Percentiles rank a stretch among this genome's conserved stretches.
Evolutionary conservation across 495 filamentous ascomycete species (phyloP).

Genomic region (Penicillium robsamsonii): DNA sequence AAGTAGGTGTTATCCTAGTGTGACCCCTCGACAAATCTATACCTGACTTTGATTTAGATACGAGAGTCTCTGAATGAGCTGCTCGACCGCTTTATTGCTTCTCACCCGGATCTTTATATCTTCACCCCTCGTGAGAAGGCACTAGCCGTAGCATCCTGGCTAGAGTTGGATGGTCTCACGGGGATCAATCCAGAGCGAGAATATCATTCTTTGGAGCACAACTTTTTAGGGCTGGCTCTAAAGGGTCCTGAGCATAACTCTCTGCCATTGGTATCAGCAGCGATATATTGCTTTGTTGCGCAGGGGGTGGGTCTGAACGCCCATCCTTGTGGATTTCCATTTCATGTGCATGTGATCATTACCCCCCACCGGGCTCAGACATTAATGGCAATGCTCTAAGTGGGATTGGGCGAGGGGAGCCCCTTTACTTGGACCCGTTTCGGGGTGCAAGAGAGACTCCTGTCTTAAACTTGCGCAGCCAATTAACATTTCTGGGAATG

Average conservation of each 20-base stretch:
- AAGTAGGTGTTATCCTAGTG: slow-evolving; percentile 46
- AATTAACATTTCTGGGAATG: slow-evolving; percentile 63
- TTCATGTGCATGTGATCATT: slow-evolving; percentile 75
- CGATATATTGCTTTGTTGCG: slow-evolving; percentile 69
- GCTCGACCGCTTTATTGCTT: slow-evolving; percentile 47
- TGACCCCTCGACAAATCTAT: not conserved
- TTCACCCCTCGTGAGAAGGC: slow-evolving; percentile 64
- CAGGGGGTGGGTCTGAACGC: slow-evolving; percentile 66
- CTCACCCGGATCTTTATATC: slow-evolving; percentile 49
- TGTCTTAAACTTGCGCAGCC: slow-evolving; percentile 53
- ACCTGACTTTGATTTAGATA: slow-evolving; percentile 46
- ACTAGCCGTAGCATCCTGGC: slow-evolving; percentile 60
- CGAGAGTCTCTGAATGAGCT: slow-evolving; percentile 60
- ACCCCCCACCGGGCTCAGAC: slow-evolving; percentile 55
- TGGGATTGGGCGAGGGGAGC: slow-evolving; percentile 40
- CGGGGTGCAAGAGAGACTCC: slow-evolving; percentile 64
- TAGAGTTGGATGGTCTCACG: slow-evolving; percentile 62
- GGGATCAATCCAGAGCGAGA: slow-evolving; percentile 61
- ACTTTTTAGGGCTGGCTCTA: slow-evolving; percentile 72
- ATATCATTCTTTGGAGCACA: slow-evolving; percentile 80
- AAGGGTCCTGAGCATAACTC: slow-evolving; percentile 62
- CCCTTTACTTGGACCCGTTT: slow-evolving; percentile 85
- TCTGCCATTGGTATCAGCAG: slow-evolving; percentile 73
- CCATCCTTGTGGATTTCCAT: slow-evolving; percentile 71
- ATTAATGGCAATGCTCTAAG: slow-evolving; percentile 60